Base-by-base conservation (phyloP, 108 stramenopile genomes). In the Mediolabrus comicus region DNA sequence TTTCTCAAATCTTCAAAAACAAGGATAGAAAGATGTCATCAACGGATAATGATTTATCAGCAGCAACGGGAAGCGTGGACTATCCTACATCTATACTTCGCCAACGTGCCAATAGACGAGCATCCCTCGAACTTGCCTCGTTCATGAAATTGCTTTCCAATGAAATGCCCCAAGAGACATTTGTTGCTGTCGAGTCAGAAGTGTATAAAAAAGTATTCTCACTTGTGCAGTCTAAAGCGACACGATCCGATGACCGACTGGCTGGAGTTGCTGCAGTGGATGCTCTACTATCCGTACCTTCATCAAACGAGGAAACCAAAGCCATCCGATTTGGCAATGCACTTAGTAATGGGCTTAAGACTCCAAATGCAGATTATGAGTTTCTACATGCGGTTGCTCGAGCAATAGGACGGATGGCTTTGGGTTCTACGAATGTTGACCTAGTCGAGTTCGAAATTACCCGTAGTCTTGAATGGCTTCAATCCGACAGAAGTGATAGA, bases 361-460 rank as follows among this genome's bases (percentile, higher is more conserved):
- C 80, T 8, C 65, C 90, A 1, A 28, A 75, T 39, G 90, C 77
- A 3, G 88, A 95, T 72, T 95, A 81, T 70, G 92, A 92, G 67
- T 95, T 94, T 69, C 59, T 95, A 4, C 67, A 83, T 16, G 91
- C 92, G 27, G 86, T 95, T 19, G 79, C 95, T 29, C 82, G 84
- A 38, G 95, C 96, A 0, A 71, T 99, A 29, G 98, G 98, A 0
- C 81, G 90, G 33, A 94, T 99, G 92, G 92, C 97, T 0, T 70
- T 59, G 41, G 77, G 90, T 16, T 74, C 89, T 9, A 68, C 90
- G 1, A 89, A 92, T 71, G 87, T 92, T 4, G 97, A 98, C 65
- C 90, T 88, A 68, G 91, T 99, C 24, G 96, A 97, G 59, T 89
- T 93, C 41, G 98, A 98, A 73, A 84, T 98, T 2, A 83, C 82